phyloP scores from a whole-genome alignment of 1,284 basidiomycete species.

The Malassezia vespertilionis region DNA sequence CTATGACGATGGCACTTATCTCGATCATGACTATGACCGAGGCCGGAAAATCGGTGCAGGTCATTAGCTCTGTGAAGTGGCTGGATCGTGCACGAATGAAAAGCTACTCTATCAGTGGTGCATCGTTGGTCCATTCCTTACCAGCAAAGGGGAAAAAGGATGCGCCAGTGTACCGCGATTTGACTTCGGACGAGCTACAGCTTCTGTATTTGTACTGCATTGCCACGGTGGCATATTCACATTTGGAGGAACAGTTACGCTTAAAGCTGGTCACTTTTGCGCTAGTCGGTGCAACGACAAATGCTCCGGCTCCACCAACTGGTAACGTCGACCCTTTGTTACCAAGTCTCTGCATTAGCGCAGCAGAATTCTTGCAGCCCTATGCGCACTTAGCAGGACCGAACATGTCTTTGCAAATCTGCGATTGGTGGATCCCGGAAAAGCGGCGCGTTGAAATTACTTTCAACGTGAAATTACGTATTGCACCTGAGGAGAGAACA shows the following conservation, averaged over 20 bases:
- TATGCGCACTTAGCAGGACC: conserved; percentile 1
- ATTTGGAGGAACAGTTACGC: conserved; percentile 14
- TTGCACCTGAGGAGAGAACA: neutral
- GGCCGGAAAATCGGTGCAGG: conserved; percentile 8
- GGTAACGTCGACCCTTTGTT: conserved; percentile 4
- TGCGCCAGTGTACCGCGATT: neutral
- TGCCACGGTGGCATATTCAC: conserved; percentile 15
- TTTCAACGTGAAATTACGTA: neutral
- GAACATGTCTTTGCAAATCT: conserved; percentile 10
- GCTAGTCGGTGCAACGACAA: conserved; percentile 9
- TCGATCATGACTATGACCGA: conserved; percentile 1
- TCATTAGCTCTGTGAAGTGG: conserved; percentile 16
- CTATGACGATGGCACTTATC: conserved; percentile 7
- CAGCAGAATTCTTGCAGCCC: conserved; percentile 1
- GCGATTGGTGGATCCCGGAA: conserved; percentile 12
- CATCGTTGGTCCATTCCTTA: neutral
- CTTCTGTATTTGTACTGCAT: conserved; percentile 10
- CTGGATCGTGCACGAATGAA: conserved; percentile 5
- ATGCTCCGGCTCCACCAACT: neutral
- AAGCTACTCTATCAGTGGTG: neutral
- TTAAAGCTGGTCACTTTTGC: conserved; percentile 6
- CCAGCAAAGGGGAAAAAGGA: too few species aligned
- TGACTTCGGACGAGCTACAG: conserved; percentile 7
- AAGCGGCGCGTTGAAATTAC: conserved; percentile 7
- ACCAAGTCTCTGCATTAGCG: conserved; percentile 8